These are phyloP conservation scores for Candida ortonii DNA, from an alignment of 805 yeast genomes.

Conservation along the genomic window DNA sequence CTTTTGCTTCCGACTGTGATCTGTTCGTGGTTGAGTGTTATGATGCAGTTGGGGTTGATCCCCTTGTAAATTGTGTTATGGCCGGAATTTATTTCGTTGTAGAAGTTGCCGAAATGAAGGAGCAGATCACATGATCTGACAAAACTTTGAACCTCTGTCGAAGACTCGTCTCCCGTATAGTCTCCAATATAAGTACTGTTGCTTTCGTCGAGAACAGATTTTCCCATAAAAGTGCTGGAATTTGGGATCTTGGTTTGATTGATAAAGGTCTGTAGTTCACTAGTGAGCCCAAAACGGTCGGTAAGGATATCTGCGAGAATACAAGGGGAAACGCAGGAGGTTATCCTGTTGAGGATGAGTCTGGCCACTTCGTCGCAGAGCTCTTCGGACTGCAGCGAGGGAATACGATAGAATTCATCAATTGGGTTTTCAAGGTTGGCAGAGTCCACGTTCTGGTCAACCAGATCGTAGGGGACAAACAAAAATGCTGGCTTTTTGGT, in stretches of 20 bases:
- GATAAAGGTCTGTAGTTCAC: constrained; percentile 47
- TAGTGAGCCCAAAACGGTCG: constrained; percentile 53
- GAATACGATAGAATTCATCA: not conserved
- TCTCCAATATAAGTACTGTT: constrained; percentile 63
- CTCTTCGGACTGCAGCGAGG: constrained; percentile 3
- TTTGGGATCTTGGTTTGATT: constrained; percentile 49
- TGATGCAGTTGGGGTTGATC: constrained; percentile 39
- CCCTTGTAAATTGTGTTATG: constrained; percentile 47
- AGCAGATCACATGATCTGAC: constrained; percentile 63
- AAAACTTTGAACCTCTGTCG: constrained; percentile 44
- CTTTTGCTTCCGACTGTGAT: constrained; percentile 43
- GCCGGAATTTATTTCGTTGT: constrained; percentile 70
- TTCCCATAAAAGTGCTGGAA: constrained; percentile 65
- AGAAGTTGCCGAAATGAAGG: constrained; percentile 64
- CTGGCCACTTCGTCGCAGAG: constrained; percentile 30
- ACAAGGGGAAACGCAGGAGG: constrained; percentile 56
- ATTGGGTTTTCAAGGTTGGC: constrained; percentile 22
- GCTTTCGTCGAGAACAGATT: constrained; percentile 72
- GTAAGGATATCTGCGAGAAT: constrained; percentile 70
- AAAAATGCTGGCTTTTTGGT: constrained; percentile 79
- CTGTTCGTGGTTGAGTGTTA: constrained; percentile 54
- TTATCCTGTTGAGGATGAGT: constrained; percentile 47
- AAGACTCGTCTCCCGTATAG: constrained; percentile 62
- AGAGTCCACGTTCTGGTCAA: constrained; percentile 41
- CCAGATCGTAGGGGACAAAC: constrained; percentile 71